These are phyloP conservation scores for Straminergon stramineum DNA, from an alignment of 225 moss, liverwort and hornwort species.

Conservation along the genomic window DNA sequence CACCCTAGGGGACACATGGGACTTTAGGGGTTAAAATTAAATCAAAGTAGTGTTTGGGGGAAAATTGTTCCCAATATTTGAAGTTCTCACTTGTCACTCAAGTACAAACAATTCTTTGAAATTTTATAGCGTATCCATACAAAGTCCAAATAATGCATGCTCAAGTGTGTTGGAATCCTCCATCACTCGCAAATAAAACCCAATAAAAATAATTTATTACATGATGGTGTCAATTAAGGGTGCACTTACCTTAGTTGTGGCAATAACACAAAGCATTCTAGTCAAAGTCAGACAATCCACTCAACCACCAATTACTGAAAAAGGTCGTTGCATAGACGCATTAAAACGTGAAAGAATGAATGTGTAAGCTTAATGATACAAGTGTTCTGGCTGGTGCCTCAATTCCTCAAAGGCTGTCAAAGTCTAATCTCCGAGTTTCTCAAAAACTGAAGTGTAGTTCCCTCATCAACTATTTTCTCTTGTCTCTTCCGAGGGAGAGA, in stretches of 20 bases:
- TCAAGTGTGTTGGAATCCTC: background rate
- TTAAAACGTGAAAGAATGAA: background rate
- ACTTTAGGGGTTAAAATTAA: no score
- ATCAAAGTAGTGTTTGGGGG: no score
- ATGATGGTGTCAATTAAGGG: background rate
- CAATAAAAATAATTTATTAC: background rate
- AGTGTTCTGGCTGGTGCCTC: background rate
- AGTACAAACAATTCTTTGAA: background rate
- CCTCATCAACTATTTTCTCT: background rate
- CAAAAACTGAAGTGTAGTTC: background rate
- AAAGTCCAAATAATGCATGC: background rate
- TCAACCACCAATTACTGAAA: background rate
- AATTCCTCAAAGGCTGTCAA: background rate
- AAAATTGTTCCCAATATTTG: no score
- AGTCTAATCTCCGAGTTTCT: background rate
- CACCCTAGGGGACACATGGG: no score
- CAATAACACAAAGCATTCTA: background rate
- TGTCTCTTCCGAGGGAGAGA: background rate
- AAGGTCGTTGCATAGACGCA: background rate
- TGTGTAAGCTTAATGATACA: constrained; percentile 7
- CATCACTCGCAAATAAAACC: background rate
- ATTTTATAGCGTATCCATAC: background rate
- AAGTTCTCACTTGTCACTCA: no score
- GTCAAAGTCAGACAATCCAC: background rate
- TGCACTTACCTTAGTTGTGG: background rate